Conservation (phyloP, 2,329 filamentous ascomycete genomes). For the Laburnicola sp. region DNA sequence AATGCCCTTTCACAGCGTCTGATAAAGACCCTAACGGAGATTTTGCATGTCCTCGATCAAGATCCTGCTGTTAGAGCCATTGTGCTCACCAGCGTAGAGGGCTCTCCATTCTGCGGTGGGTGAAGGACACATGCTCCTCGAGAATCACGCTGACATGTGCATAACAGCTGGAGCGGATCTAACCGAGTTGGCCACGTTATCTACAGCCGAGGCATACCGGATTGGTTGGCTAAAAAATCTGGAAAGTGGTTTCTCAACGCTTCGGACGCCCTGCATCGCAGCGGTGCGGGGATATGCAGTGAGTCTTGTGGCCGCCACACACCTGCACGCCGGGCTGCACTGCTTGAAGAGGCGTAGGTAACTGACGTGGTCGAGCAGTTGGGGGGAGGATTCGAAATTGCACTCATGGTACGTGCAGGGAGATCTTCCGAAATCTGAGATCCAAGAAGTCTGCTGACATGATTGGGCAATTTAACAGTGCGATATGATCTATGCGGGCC, state of each 20-base stretch:
- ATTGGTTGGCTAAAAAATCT: conserved; percentile 88
- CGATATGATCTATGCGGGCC: conserved; percentile 88
- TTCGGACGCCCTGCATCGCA: conserved; percentile 89
- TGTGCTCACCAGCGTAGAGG: conserved; percentile 79
- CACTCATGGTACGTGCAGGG: conserved; percentile 69
- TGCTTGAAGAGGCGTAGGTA: background rate
- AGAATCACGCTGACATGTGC: conserved; percentile 11
- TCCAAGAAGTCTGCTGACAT: background rate
- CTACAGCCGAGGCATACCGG: conserved; percentile 81
- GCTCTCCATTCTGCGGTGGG: conserved; percentile 70
- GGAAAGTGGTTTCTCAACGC: conserved; percentile 74
- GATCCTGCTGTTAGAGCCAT: conserved; percentile 19
- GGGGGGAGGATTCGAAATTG: conserved; percentile 89
- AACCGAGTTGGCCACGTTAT: conserved; percentile 91
- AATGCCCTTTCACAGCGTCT: conserved; percentile 60
- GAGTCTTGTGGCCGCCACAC: background rate
- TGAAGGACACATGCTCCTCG: conserved; percentile 19
- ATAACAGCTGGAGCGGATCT: conserved; percentile 81
- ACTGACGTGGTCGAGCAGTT: conserved; percentile 48
- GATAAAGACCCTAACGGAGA: conserved; percentile 44
- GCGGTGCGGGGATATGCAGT: conserved; percentile 85
- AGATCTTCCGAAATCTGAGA: conserved; percentile 52
- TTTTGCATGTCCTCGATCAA: conserved; percentile 15
- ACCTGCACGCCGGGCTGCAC: background rate
- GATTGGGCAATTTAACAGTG: conserved; percentile 21